phyloP scores from a whole-genome alignment of 163 green algal genomes.

The Scenedesmus sp. region DNA sequence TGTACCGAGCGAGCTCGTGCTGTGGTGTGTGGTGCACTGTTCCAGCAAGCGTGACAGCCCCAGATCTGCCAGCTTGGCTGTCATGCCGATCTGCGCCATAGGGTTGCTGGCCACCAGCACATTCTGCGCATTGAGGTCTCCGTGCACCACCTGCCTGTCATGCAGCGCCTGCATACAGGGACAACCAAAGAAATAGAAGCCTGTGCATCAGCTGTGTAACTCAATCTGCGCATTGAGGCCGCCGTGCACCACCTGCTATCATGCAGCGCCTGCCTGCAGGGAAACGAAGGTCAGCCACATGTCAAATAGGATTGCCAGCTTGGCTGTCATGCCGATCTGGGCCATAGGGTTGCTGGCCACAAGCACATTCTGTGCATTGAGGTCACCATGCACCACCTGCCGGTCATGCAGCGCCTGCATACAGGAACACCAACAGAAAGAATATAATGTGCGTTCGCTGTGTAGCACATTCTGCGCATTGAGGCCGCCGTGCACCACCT shows the following conservation, averaged over 20 bases:
- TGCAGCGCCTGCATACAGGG: background rate
- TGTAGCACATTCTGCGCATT: too few species aligned
- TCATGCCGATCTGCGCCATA: background rate
- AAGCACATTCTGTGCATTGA: conserved; percentile 21
- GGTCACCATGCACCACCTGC: conserved; percentile 11
- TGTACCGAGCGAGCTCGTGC: conserved; percentile 1
- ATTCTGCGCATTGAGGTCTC: conserved; percentile 24
- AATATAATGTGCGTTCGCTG: too few species aligned
- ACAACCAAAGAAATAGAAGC: background rate
- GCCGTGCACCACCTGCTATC: too few species aligned
- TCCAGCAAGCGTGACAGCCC: background rate
- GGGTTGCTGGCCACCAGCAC: background rate
- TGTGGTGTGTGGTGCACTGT: background rate
- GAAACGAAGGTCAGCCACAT: too few species aligned
- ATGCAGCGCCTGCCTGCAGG: too few species aligned
- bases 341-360: background rate
- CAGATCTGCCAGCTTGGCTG: conserved; percentile 20
- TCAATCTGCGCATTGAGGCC: too few species aligned
- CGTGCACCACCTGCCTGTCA: conserved; percentile 13
- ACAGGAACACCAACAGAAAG: background rate
- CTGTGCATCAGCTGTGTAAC: too few species aligned
- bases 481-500: too few species aligned
- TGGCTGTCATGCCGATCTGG: background rate
- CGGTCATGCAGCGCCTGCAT: background rate
- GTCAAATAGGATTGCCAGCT: background rate